Evolutionary conservation across 192 early-diverging fungal genomes (phyloP).

Genomic region (Gryganskiella cystojenkinii): DNA sequence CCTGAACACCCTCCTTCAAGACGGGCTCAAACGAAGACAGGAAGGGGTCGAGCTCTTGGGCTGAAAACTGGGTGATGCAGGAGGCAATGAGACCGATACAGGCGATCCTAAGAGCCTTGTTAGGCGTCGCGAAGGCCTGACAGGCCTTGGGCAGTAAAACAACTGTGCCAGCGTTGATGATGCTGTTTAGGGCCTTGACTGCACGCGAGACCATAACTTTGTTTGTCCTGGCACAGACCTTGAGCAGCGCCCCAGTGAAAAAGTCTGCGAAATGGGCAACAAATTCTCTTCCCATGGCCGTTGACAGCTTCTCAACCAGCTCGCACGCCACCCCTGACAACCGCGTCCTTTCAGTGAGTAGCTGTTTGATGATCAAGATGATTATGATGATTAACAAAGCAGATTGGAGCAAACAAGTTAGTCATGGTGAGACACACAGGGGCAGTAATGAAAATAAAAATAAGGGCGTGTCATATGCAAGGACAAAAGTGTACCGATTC

Average conservation of each 20-base stretch:
- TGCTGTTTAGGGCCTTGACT: constrained; percentile 66
- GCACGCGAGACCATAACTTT: constrained; percentile 76
- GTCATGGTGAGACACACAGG: neutral
- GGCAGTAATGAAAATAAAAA: neutral
- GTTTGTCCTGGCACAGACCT: constrained; percentile 78
- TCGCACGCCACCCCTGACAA: constrained; percentile 75
- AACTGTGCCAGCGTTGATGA: constrained; percentile 68
- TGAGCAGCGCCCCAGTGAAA: constrained; percentile 69
- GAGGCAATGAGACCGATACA: constrained; percentile 46
- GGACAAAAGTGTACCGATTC: constrained; percentile 27
- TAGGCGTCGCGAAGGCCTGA: constrained; percentile 63
- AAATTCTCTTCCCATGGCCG: constrained; percentile 69
- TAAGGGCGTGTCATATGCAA: neutral
- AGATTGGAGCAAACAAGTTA: constrained; percentile 6
- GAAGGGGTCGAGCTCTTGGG: constrained; percentile 61
- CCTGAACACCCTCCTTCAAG: constrained; percentile 58
- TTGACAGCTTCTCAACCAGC: constrained; percentile 73
- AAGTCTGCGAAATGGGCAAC: constrained; percentile 65
- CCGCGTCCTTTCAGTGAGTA: constrained; percentile 78
- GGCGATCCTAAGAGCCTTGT: constrained; percentile 67
- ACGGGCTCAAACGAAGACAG: constrained; percentile 56
- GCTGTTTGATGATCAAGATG: constrained; percentile 60
- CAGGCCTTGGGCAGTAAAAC: constrained; percentile 66
- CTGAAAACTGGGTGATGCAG: constrained; percentile 69
- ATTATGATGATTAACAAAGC: too few relatives aligned